phyloP scores from a whole-genome alignment of 2,329 filamentous ascomycete species.

The Sporothrix globosa region DNA sequence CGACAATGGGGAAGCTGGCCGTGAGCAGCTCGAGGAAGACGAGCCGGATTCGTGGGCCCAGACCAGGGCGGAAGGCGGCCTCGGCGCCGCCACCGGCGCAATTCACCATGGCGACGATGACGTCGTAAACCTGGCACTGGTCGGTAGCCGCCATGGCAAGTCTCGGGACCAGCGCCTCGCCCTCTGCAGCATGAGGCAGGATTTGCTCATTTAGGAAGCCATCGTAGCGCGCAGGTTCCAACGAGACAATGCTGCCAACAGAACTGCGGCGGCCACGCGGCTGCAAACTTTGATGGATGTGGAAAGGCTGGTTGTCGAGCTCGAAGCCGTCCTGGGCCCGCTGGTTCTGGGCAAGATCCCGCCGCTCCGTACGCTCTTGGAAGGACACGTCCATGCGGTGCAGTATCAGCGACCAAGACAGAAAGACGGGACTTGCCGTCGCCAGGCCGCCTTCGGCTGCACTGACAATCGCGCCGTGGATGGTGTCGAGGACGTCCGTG shows the following conservation, averaged over 20 bases:
- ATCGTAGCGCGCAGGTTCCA: constrained; percentile 63
- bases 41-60: constrained; percentile 65
- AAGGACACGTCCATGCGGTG: constrained; percentile 69
- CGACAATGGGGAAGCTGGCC: constrained; percentile 66
- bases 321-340: constrained; percentile 62
- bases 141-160: constrained; percentile 56
- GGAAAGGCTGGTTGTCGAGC: constrained; percentile 46
- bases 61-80: constrained; percentile 56
- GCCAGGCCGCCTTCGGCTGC: constrained; percentile 60
- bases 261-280: constrained; percentile 58
- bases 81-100: constrained; percentile 51
- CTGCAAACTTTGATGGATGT: constrained; percentile 32
- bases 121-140: constrained; percentile 57
- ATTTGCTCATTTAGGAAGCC: constrained; percentile 57
- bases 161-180: constrained; percentile 55
- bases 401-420: constrained; percentile 80
- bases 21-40: constrained; percentile 72
- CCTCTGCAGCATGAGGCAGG: constrained; percentile 48
- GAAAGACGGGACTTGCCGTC: constrained; percentile 71
- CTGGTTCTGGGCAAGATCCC: constrained; percentile 62
- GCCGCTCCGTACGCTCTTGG: constrained; percentile 62
- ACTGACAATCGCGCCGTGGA: constrained; percentile 71
- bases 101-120: constrained; percentile 56
- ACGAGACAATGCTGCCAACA: constrained; percentile 64
- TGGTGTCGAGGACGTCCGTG: constrained; percentile 67